Base-by-base conservation (phyloP, 306 rosid species). In the Boehmeria nivea region DNA sequence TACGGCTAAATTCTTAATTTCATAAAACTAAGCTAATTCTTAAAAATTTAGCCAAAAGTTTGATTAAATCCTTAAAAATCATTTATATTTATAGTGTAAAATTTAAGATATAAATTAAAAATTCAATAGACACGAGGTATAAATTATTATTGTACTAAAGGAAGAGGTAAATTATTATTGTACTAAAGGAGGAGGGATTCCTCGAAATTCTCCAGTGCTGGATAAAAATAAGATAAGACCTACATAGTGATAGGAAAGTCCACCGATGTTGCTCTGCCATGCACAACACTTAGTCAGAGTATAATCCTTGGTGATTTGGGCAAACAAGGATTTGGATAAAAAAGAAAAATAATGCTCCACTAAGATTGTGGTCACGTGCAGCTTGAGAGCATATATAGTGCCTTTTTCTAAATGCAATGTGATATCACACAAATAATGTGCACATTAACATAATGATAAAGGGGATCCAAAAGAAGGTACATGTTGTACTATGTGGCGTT, bases 281-380 rank as follows among this genome's bases (percentile, higher is more conserved):
- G 15, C n/a, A n/a, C n/a, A 28, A 28, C 34, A 28, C n/a, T n/a
- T n/a, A 16, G 43, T 33, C 43, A 53, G 59, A 18, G 27, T 31
- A 53, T 53, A 33, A 33, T 33, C 27, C 17, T 33, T 25, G 9
- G 8, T 23, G 20, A 57, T 21, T 31, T 51, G 56, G 45, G 21
- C 16, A 14, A 54, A 38, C 28, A 50, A 5, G 42, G 12, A 42
- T 47, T 60, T 46, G 4, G 24, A 28, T 28, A 28, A 3, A 28
- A 28, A 28, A 28, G 34, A 28, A 28, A 28, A 28, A 28, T 28
- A 28, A 28, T 28, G 20, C 37, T 40, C 65, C 72, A 67, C 72
- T 50, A 42, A 59, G 48, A 42, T 31, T 48, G 43, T 66, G 59
- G 22, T 49, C 44, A 17, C 51, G 27, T 42, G 60, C 65, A 50